Evolutionary conservation across 2,329 filamentous ascomycete species (phyloP).

Genomic region (Pseudocercospora cruenta): DNA sequence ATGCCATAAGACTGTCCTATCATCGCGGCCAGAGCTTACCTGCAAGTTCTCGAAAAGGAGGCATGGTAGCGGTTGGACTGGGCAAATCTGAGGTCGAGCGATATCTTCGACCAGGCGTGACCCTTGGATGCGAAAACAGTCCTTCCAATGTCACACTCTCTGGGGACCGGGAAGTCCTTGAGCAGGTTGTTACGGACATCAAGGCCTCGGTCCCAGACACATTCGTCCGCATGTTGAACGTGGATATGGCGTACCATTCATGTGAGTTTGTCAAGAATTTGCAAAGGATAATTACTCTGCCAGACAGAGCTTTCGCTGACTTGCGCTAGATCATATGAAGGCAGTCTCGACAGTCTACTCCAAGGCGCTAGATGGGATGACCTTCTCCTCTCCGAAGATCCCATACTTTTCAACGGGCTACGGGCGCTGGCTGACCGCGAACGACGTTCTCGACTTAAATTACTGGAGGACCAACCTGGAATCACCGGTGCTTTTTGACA

Average conservation of each 20-base stretch:
- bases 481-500: neutral
- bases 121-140: slow-evolving; percentile 40
- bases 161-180: slow-evolving; percentile 39
- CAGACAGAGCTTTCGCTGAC: neutral
- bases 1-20: neutral
- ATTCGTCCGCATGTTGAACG: slow-evolving; percentile 43
- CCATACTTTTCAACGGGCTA: slow-evolving; percentile 1
- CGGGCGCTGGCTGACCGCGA: neutral
- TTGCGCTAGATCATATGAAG: too few species aligned
- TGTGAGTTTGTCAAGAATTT: slow-evolving; percentile 35
- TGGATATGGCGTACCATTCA: slow-evolving; percentile 50
- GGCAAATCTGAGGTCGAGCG: slow-evolving; percentile 28
- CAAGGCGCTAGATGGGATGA: too few species aligned
- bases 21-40: slow-evolving; percentile 17
- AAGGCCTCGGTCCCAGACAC: neutral
- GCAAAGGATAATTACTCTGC: neutral
- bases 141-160: slow-evolving; percentile 50
- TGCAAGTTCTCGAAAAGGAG: neutral
- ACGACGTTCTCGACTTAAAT: neutral
- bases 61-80: slow-evolving; percentile 40
- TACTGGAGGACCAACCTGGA: slow-evolving; percentile 10
- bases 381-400: too few species aligned
- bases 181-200: neutral
- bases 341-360: too few species aligned
- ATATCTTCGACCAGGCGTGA: slow-evolving; percentile 10